A percentile compares a stretch with the other conserved stretches of the same genome.
Conservation (phyloP, 2,329 filamentous ascomycete genomes). For the Penicillium expansum region DNA sequence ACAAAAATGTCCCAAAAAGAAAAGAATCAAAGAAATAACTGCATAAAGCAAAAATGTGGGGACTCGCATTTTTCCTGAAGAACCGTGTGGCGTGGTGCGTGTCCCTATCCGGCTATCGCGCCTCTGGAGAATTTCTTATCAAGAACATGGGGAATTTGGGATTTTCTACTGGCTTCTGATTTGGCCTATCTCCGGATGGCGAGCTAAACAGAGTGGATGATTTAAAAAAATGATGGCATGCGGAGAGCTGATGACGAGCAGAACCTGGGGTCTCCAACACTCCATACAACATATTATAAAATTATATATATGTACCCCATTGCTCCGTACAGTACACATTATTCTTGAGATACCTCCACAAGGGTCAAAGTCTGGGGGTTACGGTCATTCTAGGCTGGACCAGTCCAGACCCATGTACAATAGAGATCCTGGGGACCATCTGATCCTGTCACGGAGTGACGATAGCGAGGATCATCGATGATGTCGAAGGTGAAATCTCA, state of each 20-base stretch:
- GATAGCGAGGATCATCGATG: slow-evolving; percentile 25
- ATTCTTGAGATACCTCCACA: neutral
- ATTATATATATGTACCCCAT: neutral
- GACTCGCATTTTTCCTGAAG: slow-evolving; percentile 18
- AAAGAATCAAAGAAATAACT: neutral
- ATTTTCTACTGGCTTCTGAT: slow-evolving; percentile 1
- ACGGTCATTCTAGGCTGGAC: neutral
- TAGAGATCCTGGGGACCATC: slow-evolving; percentile 9
- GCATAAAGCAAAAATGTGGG: slow-evolving; percentile 16
- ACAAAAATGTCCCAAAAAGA: neutral
- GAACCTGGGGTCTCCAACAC: neutral
- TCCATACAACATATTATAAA: neutral
- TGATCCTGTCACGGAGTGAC: slow-evolving; percentile 15
- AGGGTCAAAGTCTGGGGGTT: neutral
- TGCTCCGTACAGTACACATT: too few species aligned
- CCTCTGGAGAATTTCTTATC: slow-evolving; percentile 16
- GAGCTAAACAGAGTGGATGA: slow-evolving; percentile 6
- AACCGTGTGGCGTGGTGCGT: slow-evolving; percentile 27
- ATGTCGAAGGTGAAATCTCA: slow-evolving; percentile 15
- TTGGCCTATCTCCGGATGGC: neutral
- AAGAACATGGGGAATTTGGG: neutral
- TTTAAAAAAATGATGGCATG: slow-evolving; percentile 15
- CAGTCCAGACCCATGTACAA: slow-evolving; percentile 6
- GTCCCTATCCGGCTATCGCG: slow-evolving; percentile 26
- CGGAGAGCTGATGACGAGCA: slow-evolving; percentile 10